Conservation (phyloP, 805 yeast genomes). For the Tetrapisispora pingtungensis region DNA sequence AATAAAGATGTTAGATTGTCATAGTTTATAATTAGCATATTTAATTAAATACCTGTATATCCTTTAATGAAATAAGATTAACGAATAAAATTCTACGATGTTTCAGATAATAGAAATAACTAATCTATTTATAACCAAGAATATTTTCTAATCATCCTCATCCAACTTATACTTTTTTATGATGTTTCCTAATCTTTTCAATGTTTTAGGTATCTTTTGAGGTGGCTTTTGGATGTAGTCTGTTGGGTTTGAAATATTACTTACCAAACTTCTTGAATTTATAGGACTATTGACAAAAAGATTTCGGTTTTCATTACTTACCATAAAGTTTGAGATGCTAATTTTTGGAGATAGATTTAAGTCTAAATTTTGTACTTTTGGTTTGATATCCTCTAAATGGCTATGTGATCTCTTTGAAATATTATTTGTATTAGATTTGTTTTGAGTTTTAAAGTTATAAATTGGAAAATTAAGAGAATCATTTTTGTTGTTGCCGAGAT, state of each 20-base stretch:
- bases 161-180: conserved; percentile 21
- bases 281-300: neutral
- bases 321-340: neutral
- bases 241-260: neutral
- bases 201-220: conserved; percentile 18
- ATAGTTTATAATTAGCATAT: neutral
- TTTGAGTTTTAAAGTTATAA: neutral
- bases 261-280: neutral
- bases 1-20: neutral
- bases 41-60: neutral
- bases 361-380: too few species aligned
- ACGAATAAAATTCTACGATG: neutral
- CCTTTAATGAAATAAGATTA: neutral
- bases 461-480: neutral
- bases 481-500: neutral
- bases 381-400: neutral
- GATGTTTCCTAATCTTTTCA: conserved; percentile 20
- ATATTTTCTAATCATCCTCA: conserved; percentile 4
- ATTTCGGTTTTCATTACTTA: too few species aligned
- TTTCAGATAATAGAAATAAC: too few species aligned
- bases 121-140: too few species aligned
- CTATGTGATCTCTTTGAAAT: neutral
- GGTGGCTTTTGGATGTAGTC: neutral
- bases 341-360: too few species aligned
- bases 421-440: neutral